Base-by-base conservation (phyloP, 257 asterid genomes). In the Petunia axillaris region DNA sequence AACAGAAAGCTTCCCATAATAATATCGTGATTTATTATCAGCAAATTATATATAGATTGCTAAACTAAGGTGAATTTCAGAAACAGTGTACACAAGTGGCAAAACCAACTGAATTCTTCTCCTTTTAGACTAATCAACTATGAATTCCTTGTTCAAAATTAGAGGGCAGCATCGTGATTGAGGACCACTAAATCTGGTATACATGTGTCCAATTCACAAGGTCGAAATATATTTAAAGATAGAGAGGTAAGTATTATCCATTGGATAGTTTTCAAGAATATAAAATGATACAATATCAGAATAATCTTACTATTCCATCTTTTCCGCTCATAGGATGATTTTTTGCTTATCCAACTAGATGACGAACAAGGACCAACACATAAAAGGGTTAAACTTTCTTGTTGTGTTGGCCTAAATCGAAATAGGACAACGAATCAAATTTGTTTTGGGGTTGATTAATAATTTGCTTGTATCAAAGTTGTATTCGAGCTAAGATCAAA, bases 141-240 rank as follows among this genome's bases (percentile, higher is more conserved):
- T 71, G 35, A 71, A 10, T 48, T 71, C 5, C 60, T 71, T 71
- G 77, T 71, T 71, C 44, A 71, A 71, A 67, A 48, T 71, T 25
- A 71, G 77, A 48, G 59, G 60, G 77, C 44, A 71, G 77, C 2
- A 71, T 71, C 35, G 16, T 71, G 35, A 46, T 16, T 10, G 14
- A 0, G 2, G 9, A 48, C 63, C 63, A 57, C 63, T 6, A 57
- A n/a, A 57, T 15, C 2, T 57, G 9, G 63, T 57, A 52, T 57
- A 52, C 57, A 52, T 52, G 57, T 52, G 57, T 15, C 3, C 57
- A 52, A 52, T 52, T 52, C 15, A 52, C 15, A 25, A 25, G 25
- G 25, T 25, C 25, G 25, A 25, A 25, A 25, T 25, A 25, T 16
- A 25, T 5, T 71, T 46, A 36, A 46, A 13, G 10, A 2, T n/a